These are phyloP conservation scores for Carex scoparia DNA, from an alignment of 176 grass and related monocot species.

Conservation along the genomic window DNA sequence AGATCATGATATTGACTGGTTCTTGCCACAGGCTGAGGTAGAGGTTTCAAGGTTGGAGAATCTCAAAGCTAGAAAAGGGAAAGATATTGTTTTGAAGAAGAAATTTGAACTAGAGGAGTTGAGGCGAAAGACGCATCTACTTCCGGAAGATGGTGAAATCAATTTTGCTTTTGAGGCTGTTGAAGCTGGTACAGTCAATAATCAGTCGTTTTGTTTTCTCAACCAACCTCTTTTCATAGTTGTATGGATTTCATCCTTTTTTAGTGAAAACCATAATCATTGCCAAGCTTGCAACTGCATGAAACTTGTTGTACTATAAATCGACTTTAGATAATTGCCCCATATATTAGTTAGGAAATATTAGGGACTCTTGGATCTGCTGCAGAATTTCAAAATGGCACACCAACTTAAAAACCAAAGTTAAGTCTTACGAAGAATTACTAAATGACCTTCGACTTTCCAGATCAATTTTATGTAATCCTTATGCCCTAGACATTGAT, in stretches of 20 bases:
- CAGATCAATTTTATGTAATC: not conserved
- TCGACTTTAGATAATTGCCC: not conserved
- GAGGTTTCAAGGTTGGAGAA: constrained; percentile 84
- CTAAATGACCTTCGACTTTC: not conserved
- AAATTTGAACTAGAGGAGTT: constrained; percentile 74
- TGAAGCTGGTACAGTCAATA: constrained; percentile 58
- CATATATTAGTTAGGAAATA: not conserved
- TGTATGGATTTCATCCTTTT: not conserved
- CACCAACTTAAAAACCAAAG: not conserved
- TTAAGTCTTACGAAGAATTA: not conserved
- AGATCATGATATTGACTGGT: not conserved
- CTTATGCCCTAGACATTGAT: not conserved
- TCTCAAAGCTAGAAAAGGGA: constrained; percentile 81
- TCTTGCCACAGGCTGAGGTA: constrained; percentile 56
- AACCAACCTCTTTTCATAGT: not conserved
- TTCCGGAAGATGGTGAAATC: constrained; percentile 45
- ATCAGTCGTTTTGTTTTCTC: not conserved
- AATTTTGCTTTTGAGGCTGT: constrained; percentile 67
- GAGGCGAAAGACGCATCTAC: constrained; percentile 51
- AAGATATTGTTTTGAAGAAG: constrained; percentile 81
- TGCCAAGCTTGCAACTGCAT: not conserved
- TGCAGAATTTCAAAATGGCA: not conserved
- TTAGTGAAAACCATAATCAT: not conserved
- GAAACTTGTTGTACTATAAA: not conserved
- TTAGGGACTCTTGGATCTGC: not conserved